Base-by-base conservation (phyloP, 73 alveolate genomes). In the Symbiodinium pilosum region DNA sequence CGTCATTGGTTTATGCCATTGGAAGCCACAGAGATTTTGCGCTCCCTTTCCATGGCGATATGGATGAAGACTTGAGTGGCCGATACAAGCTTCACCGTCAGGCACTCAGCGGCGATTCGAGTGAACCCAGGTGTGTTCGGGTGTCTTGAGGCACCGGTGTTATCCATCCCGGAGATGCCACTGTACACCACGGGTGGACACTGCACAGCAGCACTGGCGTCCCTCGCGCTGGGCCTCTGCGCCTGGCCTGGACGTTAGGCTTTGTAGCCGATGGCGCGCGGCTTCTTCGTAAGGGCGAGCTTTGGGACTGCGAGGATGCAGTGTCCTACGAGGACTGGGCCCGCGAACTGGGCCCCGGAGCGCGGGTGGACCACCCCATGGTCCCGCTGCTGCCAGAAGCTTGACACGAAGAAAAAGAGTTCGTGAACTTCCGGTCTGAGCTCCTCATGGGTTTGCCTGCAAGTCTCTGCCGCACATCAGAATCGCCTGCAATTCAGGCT, bases 121-220 rank as follows among this genome's bases (percentile, higher is more conserved):
- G n/a, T n/a, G n/a, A n/a, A n/a, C n/a, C n/a, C n/a, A n/a, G n/a
- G n/a, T n/a, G n/a, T n/a, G n/a, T n/a, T n/a, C n/a, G n/a, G n/a
- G n/a, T n/a, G n/a, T n/a, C n/a, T 64, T 30, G 5, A 91, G 97
- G 97, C 51, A 91, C 97, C n/a, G 97, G 97, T 32, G 81, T 87
- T 88, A 69, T 91, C 40, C 32, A 41, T 36, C 97, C 97, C 4
- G 97, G 97, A 14, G 97, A 91, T 32, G 97, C 88, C 51, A 59
- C 89, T n/a, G 81, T 71, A 39, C 97, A 91, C 84, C 97, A 91
- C 51, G 97, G 97, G 21, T 91, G 97, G 97, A 91, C 97, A 36
- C 77, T 91, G 88, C 97, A 91, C 89, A 42, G 81, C 40, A 88
- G 89, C 56, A 56, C 97, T 24, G 97, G 89, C 36, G 52, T 43